These are phyloP conservation scores for Porphyrellus cyaneotinctus DNA, from an alignment of 768 basidiomycete genomes.

Conservation along the genomic window DNA sequence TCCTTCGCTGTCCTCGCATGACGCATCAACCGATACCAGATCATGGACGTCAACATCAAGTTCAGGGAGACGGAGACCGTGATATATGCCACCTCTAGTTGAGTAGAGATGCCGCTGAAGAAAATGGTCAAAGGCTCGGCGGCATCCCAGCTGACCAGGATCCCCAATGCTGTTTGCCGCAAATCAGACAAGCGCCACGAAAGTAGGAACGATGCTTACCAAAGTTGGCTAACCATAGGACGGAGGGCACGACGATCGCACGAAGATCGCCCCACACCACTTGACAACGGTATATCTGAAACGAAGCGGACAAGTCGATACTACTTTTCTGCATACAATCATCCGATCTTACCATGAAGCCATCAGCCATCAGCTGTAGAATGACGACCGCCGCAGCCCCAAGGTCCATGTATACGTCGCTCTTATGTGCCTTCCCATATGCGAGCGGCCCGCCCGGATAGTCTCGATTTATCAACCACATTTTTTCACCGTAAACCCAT, in stretches of 20 bases:
- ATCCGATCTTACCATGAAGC: slow-evolving; percentile 12
- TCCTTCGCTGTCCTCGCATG: not conserved
- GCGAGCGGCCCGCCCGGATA: slow-evolving; percentile 33
- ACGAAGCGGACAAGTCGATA: not conserved
- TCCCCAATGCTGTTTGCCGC: slow-evolving; percentile 4
- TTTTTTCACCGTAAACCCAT: slow-evolving; percentile 21
- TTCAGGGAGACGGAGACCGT: slow-evolving; percentile 6
- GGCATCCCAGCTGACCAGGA: not conserved
- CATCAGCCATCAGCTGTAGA: slow-evolving; percentile 32
- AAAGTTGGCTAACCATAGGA: slow-evolving; percentile 12
- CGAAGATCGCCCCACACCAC: slow-evolving; percentile 26
- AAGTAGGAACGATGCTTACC: slow-evolving; percentile 2
- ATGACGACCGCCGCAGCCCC: slow-evolving; percentile 21
- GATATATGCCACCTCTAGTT: slow-evolving; percentile 3
- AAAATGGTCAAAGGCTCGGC: not conserved
- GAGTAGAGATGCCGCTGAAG: not conserved
- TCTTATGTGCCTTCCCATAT: slow-evolving; percentile 23
- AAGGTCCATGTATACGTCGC: slow-evolving; percentile 20
- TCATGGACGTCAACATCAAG: slow-evolving; percentile 5
- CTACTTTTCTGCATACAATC: no score
- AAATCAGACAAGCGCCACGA: not conserved
- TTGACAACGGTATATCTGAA: slow-evolving; percentile 37
- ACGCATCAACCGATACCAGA: slow-evolving; percentile 3
- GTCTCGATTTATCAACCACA: slow-evolving; percentile 32
- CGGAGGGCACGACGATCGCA: slow-evolving; percentile 3